Conservation (phyloP, 352 stramenopile species). For the Pythium grandisporangium region DNA sequence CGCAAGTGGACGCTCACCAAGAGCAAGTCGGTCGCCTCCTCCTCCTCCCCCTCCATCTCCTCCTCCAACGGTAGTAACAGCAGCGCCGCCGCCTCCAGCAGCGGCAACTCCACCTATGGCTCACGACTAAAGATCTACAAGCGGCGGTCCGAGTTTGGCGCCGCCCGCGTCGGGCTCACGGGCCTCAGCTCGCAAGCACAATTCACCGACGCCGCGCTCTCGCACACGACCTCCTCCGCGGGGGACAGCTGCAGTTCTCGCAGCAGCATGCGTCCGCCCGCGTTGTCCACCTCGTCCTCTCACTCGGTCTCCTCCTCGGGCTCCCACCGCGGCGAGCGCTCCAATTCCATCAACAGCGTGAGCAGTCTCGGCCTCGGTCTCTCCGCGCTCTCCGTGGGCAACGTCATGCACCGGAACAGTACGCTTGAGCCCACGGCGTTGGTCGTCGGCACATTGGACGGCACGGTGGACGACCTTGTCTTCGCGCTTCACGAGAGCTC, state of each 20-base stretch:
- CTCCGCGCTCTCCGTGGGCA: neutral
- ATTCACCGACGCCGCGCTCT: too few species aligned
- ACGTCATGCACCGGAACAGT: slow-evolving; percentile 1
- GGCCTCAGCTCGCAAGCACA: too few species aligned
- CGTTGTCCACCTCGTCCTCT: neutral
- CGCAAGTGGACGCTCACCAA: slow-evolving; percentile 62
- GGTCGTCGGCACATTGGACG: slow-evolving; percentile 11
- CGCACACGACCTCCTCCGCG: neutral
- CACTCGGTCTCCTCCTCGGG: slow-evolving; percentile 1
- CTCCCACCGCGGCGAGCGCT: neutral
- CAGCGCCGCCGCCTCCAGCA: too few species aligned
- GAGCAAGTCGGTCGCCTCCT: slow-evolving; percentile 61
- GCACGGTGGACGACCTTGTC: slow-evolving; percentile 13
- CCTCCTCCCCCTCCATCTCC: too few species aligned
- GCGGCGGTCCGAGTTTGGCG: slow-evolving; percentile 14
- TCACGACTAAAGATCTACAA: slow-evolving; percentile 51
- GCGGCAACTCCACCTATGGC: too few species aligned
- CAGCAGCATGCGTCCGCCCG: slow-evolving; percentile 3
- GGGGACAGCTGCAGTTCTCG: neutral
- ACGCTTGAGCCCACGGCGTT: slow-evolving; percentile 11
- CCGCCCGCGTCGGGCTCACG: slow-evolving; percentile 12
- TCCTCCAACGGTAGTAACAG: too few species aligned
- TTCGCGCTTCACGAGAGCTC: slow-evolving; percentile 12
- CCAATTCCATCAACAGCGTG: neutral
- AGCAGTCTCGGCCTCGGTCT: neutral